These are phyloP conservation scores for Epichloe gansuensis DNA, from an alignment of 2,329 filamentous ascomycete genomes.

Conservation along the genomic window DNA sequence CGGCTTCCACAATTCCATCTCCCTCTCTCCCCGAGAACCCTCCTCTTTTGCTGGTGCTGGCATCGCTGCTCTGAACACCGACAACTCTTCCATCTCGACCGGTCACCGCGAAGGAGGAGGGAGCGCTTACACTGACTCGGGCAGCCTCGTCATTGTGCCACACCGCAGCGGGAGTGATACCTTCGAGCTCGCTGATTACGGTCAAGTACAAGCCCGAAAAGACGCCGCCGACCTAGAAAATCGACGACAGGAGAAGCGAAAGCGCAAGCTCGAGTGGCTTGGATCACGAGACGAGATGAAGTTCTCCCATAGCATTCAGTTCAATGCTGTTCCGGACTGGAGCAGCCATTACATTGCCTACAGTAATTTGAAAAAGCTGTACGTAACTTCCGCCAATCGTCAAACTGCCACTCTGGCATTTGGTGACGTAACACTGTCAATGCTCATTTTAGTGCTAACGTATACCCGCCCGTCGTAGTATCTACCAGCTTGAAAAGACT, in stretches of 20 bases:
- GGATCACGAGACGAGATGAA: slow-evolving; percentile 83
- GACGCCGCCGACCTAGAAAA: slow-evolving; percentile 19
- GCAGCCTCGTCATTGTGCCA: slow-evolving; percentile 2
- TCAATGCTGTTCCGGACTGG: slow-evolving; percentile 99
- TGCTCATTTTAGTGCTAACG: background rate
- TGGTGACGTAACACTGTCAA: background rate
- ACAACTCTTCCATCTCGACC: slow-evolving; percentile 13
- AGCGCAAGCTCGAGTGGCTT: slow-evolving; percentile 56
- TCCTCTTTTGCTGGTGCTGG: slow-evolving; percentile 25
- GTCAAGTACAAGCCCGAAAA: slow-evolving; percentile 17
- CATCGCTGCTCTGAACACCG: slow-evolving; percentile 9
- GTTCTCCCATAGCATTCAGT: slow-evolving; percentile 98
- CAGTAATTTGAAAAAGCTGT: slow-evolving; percentile 98
- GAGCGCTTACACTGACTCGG: slow-evolving; percentile 11
- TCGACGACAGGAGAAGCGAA: slow-evolving; percentile 31
- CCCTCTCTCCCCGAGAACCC: slow-evolving; percentile 18
- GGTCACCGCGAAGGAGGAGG: slow-evolving; percentile 23
- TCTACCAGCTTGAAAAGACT: slow-evolving; percentile 88
- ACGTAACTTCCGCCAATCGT: slow-evolving; percentile 23
- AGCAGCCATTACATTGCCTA: slow-evolving; percentile 96
- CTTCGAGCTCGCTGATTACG: slow-evolving; percentile 32
- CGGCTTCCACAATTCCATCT: slow-evolving; percentile 23
- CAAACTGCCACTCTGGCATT: background rate
- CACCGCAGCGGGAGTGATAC: slow-evolving; percentile 9
- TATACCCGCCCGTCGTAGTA: slow-evolving; percentile 38